Base-by-base conservation (phyloP, 768 basidiomycete genomes). In the Hericium alpestre region DNA sequence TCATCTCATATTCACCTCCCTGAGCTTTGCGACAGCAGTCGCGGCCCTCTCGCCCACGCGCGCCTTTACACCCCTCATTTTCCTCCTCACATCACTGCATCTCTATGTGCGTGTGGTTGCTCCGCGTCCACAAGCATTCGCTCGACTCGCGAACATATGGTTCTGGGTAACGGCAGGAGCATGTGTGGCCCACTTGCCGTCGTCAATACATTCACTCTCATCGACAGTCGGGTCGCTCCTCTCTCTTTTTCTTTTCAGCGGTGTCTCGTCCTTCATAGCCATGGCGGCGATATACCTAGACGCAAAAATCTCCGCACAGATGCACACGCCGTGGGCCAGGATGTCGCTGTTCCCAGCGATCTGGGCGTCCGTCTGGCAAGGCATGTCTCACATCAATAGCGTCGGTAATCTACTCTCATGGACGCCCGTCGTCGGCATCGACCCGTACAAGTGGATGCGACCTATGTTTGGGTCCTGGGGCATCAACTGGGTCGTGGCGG, bases 401-500 rank as follows among this genome's bases (percentile, higher is more conserved):
- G 67, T 90, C 8, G 90, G 90, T 9, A 78, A 84, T 56, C 76
- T 92, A 11, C 73, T 81, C 9, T 78, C 83, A 15, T 92, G 89
- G 89, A 83, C 77, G 37, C 82, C 87, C 10, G 72, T 79, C 13
- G 66, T 74, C 7, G 77, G 78, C 4, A 66, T 76, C 38, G 74
- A 76, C 8, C 70, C 77, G 0, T 92, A 91, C 64, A 64, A 64
- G 2, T 93, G 89, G 88, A 67, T 83, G n/a, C 62, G 79, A 2
- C 79, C 78, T 0, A 66, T 75, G 47, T 59, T 79, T 22, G 90
- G 90, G 4, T 75, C 83, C 37, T 68, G 74, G 37, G 80, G 78
- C 8, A 76, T 81, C 57, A 87, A 92, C 66, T 92, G 87, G 85
- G 66, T 86, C 25, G 75, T 79, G 7, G 89, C 79, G n/a, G 82